A percentile compares a stretch with the other conserved stretches of the same genome.
Conservation (phyloP, 208 protist genomes). For the Trypanosoma platydactyli region DNA sequence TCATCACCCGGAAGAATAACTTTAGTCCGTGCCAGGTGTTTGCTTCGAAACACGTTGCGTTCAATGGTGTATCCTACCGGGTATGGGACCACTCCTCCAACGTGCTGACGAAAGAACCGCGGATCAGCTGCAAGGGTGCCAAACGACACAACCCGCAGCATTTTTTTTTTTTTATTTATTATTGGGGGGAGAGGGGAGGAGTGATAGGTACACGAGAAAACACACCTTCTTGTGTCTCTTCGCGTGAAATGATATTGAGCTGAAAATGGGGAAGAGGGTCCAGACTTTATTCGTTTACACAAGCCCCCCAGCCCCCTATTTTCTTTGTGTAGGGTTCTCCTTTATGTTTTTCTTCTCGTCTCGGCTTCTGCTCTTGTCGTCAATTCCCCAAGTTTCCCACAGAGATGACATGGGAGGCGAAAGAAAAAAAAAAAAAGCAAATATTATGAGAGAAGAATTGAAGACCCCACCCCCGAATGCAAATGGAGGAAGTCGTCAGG, state of each 20-base stretch:
- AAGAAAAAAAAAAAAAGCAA: no score
- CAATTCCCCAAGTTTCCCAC: not conserved
- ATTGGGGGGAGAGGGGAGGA: no score
- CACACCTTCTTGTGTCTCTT: no score
- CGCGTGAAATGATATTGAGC: no score
- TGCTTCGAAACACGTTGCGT: slow-evolving; percentile 45
- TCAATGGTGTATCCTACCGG: slow-evolving; percentile 61
- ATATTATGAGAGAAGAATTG: no score
- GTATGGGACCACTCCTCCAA: slow-evolving; percentile 21
- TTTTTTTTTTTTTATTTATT: slow-evolving; percentile 15
- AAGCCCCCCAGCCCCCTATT: no score
- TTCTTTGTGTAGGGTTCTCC: no score
- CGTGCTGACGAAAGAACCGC: slow-evolving; percentile 27
- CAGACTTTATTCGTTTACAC: no score
- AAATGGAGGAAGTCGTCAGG: slow-evolving; percentile 3
- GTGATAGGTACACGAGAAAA: no score
- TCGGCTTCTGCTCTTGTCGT: not conserved
- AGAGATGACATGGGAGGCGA: no score
- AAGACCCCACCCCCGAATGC: no score
- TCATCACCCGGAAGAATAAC: slow-evolving; percentile 20
- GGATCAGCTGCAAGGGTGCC: slow-evolving; percentile 41
- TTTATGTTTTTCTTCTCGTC: slow-evolving; percentile 5
- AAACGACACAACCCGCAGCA: slow-evolving; percentile 52
- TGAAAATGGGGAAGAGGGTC: no score
- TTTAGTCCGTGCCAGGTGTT: not conserved